These are phyloP conservation scores for Boletus bicolor DNA, from an alignment of 768 basidiomycete species.

Conservation along the genomic window DNA sequence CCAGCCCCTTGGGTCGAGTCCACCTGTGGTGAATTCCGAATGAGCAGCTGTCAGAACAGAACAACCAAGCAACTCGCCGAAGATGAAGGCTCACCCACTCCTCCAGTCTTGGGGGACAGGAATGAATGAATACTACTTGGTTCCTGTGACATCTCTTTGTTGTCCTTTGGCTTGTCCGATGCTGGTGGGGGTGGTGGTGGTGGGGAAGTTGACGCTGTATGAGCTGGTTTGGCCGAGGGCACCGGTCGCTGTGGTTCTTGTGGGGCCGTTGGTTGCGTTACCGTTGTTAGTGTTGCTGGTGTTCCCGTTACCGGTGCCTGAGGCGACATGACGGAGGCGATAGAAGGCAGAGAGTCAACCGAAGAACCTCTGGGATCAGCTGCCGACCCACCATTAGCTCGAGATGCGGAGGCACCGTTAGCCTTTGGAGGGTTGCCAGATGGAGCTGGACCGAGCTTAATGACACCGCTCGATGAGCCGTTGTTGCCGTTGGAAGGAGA, in stretches of 20 bases:
- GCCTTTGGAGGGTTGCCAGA: conserved; percentile 18
- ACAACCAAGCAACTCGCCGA: conserved; percentile 24
- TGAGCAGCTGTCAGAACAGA: conserved; percentile 31
- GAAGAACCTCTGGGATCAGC: conserved; percentile 25
- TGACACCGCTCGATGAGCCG: conserved; percentile 1
- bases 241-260: not conserved
- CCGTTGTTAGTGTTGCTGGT: not conserved
- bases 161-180: conserved; percentile 11
- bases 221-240: not conserved
- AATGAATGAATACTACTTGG: not conserved
- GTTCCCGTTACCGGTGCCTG: conserved; percentile 1
- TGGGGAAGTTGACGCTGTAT: not conserved
- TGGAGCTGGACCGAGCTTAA: conserved; percentile 25
- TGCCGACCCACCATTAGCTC: conserved; percentile 32
- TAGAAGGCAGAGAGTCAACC: conserved; percentile 23
- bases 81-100: conserved; percentile 33
- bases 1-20: not conserved
- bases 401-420: conserved; percentile 17
- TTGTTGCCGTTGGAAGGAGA: conserved; percentile 12
- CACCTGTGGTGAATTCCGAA: conserved; percentile 22
- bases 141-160: not conserved
- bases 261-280: not conserved
- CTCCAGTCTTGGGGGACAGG: conserved; percentile 6
- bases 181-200: not conserved
- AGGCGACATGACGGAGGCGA: conserved; percentile 14